Evolutionary conservation across 192 early-diverging fungal species (phyloP).

Genomic region (Podila epigama): DNA sequence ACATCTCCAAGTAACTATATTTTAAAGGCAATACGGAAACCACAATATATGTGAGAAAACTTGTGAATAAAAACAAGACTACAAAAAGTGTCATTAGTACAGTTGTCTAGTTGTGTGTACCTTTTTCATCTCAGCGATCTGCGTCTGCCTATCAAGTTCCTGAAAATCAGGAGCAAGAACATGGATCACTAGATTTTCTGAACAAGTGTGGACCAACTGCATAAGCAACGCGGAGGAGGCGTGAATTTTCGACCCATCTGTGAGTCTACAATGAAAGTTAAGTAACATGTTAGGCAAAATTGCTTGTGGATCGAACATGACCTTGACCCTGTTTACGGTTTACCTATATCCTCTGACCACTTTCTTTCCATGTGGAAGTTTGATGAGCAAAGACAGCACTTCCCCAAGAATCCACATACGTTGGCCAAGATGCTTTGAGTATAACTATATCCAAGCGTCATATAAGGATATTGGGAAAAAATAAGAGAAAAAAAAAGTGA

Average conservation of each 20-base stretch:
- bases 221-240: slow-evolving; percentile 38
- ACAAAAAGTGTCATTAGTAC: neutral
- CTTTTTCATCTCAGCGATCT: slow-evolving; percentile 30
- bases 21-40: neutral
- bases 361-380: slow-evolving; percentile 67
- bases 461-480: too few species aligned
- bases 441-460: too few species aligned
- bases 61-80: neutral
- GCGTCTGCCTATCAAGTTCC: neutral
- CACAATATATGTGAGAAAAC: neutral
- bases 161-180: neutral
- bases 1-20: slow-evolving; percentile 9
- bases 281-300: neutral
- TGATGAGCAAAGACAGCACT: slow-evolving; percentile 76
- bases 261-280: slow-evolving; percentile 7
- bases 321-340: slow-evolving; percentile 1
- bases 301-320: neutral
- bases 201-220: slow-evolving; percentile 32
- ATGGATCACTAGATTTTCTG: neutral
- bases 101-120: slow-evolving; percentile 3
- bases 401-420: slow-evolving; percentile 88
- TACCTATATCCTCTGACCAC: slow-evolving; percentile 57
- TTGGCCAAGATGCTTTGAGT: slow-evolving; percentile 64
- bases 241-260: slow-evolving; percentile 37
- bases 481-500: neutral